phyloP scores from a whole-genome alignment of 2,329 filamentous ascomycete species.

The Domatiomyces globalis region DNA sequence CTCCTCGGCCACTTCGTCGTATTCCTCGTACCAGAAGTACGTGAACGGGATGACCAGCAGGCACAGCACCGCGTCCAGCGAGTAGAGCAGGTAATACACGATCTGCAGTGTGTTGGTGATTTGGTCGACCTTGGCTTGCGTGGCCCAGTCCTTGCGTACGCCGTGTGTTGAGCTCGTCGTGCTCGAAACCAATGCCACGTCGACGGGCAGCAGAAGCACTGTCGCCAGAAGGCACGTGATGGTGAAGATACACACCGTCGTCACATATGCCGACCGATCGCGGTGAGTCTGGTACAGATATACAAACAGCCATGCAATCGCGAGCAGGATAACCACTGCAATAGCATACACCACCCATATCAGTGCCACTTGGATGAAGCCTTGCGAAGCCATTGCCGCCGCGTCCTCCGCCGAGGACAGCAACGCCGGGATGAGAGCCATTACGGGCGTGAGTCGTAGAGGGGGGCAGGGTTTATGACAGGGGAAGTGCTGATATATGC shows the following conservation, averaged over 20 bases:
- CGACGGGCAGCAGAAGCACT: slow-evolving; percentile 80
- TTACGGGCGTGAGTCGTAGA: neutral
- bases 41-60: slow-evolving; percentile 83
- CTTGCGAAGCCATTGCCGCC: slow-evolving; percentile 35
- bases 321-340: slow-evolving; percentile 60
- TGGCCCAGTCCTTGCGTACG: slow-evolving; percentile 88
- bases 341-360: slow-evolving; percentile 93
- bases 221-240: slow-evolving; percentile 80
- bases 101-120: slow-evolving; percentile 71
- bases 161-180: slow-evolving; percentile 64
- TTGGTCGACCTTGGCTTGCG: slow-evolving; percentile 58
- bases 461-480: no score
- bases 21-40: slow-evolving; percentile 98
- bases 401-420: neutral
- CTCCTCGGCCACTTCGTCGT: slow-evolving; percentile 78
- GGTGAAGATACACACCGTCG: slow-evolving; percentile 70
- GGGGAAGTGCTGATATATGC: no score
- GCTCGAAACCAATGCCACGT: slow-evolving; percentile 85
- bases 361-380: slow-evolving; percentile 65
- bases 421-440: no score
- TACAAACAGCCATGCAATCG: slow-evolving; percentile 69
- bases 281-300: slow-evolving; percentile 82
- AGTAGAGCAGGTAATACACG: slow-evolving; percentile 88
- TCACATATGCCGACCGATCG: slow-evolving; percentile 72
- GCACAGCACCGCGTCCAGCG: slow-evolving; percentile 77